A percentile compares a stretch with the other conserved stretches of the same genome.
Conservation (phyloP, 2,329 filamentous ascomycete genomes). For the Cylindrodendrum hubeiense region DNA sequence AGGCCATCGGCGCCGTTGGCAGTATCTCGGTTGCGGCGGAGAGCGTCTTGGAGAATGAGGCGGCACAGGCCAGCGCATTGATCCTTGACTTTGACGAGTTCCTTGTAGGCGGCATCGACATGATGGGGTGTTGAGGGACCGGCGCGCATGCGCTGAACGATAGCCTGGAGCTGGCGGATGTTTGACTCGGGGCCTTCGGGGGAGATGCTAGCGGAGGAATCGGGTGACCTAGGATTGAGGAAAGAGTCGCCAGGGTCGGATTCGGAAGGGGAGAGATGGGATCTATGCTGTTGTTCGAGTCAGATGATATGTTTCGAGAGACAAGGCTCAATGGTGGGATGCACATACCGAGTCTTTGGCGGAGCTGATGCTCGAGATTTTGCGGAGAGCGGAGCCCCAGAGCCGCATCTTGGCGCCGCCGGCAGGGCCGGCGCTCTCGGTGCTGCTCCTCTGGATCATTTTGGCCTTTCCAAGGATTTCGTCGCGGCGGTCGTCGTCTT, state of each 20-base stretch:
- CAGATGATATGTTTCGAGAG: not conserved
- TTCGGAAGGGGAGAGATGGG: constrained; percentile 32
- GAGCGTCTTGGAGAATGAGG: constrained; percentile 55
- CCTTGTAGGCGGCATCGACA: constrained; percentile 59
- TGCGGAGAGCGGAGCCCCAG: constrained; percentile 34
- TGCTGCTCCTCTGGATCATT: constrained; percentile 48
- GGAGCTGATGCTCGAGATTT: constrained; percentile 36
- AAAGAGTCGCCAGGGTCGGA: constrained; percentile 45
- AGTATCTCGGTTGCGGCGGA: constrained; percentile 44
- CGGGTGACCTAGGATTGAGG: constrained; percentile 39
- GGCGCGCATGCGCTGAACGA: constrained; percentile 52
- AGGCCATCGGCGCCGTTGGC: constrained; percentile 40
- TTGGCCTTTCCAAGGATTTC: constrained; percentile 32
- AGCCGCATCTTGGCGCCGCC: constrained; percentile 40
- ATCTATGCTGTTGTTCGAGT: constrained; percentile 4
- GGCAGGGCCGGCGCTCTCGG: constrained; percentile 40
- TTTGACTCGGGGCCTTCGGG: constrained; percentile 49
- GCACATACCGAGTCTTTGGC: constrained; percentile 34
- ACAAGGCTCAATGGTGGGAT: not conserved
- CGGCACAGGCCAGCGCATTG: constrained; percentile 56
- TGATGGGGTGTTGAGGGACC: constrained; percentile 49
- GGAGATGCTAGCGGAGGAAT: constrained; percentile 39
- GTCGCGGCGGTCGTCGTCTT: constrained; percentile 25
- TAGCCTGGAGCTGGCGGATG: constrained; percentile 50
- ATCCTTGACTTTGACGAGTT: constrained; percentile 57